Percentiles rank a stretch among this genome's conserved stretches.
Evolutionary conservation across 2,329 filamentous ascomycete species (phyloP).

Genomic region (Apiospora rasikravindrae): DNA sequence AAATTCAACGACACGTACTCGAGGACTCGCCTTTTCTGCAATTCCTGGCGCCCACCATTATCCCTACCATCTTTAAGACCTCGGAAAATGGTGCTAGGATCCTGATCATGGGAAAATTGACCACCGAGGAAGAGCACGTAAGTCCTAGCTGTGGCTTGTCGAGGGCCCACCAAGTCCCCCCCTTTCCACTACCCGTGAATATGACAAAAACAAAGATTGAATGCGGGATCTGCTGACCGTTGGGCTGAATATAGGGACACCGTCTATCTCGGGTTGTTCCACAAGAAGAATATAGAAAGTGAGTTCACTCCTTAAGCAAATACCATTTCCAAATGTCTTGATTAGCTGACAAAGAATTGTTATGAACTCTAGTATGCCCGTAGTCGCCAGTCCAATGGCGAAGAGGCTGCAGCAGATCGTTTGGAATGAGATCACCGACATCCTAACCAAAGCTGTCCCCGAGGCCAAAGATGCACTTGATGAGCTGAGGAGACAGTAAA

Average conservation of each 20-base stretch:
- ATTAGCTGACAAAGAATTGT: background rate
- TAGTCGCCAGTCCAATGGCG: background rate
- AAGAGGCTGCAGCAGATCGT: background rate
- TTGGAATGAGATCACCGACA: background rate
- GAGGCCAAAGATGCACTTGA: background rate
- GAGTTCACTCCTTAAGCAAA: background rate
- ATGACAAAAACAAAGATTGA: background rate
- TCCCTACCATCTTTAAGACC: background rate
- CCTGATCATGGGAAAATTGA: background rate
- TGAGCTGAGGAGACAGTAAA: background rate
- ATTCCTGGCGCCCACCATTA: background rate
- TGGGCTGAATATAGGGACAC: background rate
- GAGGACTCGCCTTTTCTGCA: background rate
- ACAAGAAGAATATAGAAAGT: background rate
- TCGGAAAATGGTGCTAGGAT: constrained; percentile 8
- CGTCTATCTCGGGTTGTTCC: background rate
- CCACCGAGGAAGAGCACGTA: constrained; percentile 14
- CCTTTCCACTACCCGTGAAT: background rate
- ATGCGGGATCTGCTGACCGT: background rate
- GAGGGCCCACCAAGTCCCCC: no score
- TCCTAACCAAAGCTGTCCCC: background rate
- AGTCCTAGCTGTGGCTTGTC: background rate
- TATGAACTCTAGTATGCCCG: background rate
- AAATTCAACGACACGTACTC: constrained; percentile 1
- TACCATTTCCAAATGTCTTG: background rate